phyloP scores from a whole-genome alignment of 2,329 filamentous ascomycete genomes.

The Penicillium sp. region DNA sequence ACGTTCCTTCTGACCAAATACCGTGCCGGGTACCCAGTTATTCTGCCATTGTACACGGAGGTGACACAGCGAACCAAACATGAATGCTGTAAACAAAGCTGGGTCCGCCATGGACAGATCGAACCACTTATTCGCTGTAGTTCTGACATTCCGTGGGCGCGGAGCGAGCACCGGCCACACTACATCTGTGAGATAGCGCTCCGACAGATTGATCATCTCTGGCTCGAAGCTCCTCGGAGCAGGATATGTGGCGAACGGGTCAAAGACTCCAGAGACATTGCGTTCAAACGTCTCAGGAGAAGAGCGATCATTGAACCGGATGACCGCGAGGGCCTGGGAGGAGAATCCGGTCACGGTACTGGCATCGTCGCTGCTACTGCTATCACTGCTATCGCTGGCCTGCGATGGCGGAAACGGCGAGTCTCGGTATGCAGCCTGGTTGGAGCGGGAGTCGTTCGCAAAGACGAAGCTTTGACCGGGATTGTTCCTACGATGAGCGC shows the following conservation, averaged over 20 bases:
- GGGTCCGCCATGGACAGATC: conserved; percentile 31
- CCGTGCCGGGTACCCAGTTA: conserved; percentile 19
- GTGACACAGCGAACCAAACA: conserved; percentile 35
- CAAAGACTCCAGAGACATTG: conserved; percentile 23
- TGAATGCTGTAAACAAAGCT: conserved; percentile 34
- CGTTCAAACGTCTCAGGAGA: conserved; percentile 25
- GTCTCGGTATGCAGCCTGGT: neutral
- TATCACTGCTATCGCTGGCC: conserved; percentile 22
- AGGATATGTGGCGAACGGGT: conserved; percentile 33
- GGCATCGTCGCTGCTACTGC: conserved; percentile 14
- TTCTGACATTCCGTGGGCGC: neutral
- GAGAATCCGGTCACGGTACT: neutral
- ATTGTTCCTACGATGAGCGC: neutral
- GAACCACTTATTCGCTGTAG: conserved; percentile 28
- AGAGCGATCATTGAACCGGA: conserved; percentile 8
- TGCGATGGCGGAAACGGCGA: conserved; percentile 13
- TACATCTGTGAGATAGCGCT: conserved; percentile 25
- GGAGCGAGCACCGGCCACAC: conserved; percentile 34
- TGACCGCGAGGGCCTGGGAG: neutral
- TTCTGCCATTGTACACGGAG: conserved; percentile 34
- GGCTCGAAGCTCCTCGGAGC: conserved; percentile 22
- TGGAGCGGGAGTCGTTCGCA: neutral
- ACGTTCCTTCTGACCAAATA: conserved; percentile 26
- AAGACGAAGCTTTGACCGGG: neutral
- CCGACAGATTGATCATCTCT: conserved; percentile 25